These are phyloP conservation scores for Calonectria pseudoturangicola DNA, from an alignment of 2,329 filamentous ascomycete species.

Conservation along the genomic window DNA sequence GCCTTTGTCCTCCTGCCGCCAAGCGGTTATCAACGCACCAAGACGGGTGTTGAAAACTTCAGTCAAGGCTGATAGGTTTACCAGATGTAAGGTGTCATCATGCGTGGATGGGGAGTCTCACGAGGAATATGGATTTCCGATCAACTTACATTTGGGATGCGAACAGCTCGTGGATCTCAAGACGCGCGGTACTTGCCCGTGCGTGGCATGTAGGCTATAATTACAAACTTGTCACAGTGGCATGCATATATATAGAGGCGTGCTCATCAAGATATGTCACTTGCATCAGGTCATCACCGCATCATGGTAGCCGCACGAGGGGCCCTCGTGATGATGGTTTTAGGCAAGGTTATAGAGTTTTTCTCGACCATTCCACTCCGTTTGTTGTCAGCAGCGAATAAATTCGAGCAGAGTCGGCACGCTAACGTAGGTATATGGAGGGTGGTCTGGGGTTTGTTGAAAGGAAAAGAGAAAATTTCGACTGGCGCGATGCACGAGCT, in stretches of 20 bases:
- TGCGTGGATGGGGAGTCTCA: slow-evolving; percentile 31
- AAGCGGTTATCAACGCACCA: slow-evolving; percentile 51
- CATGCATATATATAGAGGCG: slow-evolving; percentile 7
- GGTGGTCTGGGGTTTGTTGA: slow-evolving; percentile 66
- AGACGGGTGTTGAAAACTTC: slow-evolving; percentile 52
- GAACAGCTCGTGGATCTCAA: not conserved
- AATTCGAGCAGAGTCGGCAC: slow-evolving; percentile 56
- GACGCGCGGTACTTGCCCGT: not conserved
- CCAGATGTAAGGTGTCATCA: slow-evolving; percentile 65
- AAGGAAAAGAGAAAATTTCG: slow-evolving; percentile 52
- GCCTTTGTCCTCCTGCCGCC: slow-evolving; percentile 53
- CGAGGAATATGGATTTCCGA: slow-evolving; percentile 13
- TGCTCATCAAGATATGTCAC: slow-evolving; percentile 66
- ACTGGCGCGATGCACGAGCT: slow-evolving; percentile 30
- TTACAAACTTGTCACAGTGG: slow-evolving; percentile 29
- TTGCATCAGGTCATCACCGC: slow-evolving; percentile 81
- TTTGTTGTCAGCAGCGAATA: slow-evolving; percentile 65
- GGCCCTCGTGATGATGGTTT: slow-evolving; percentile 83
- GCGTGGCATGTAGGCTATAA: not conserved
- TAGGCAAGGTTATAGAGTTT: slow-evolving; percentile 74
- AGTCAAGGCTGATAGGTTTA: slow-evolving; percentile 62
- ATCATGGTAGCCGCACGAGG: slow-evolving; percentile 79
- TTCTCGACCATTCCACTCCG: slow-evolving; percentile 75
- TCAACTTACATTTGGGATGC: slow-evolving; percentile 45
- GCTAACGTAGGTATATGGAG: slow-evolving; percentile 63